Evolutionary conservation across 2,329 filamentous ascomycete genomes (phyloP).

Genomic region (Thermomyces lanuginosus): DNA sequence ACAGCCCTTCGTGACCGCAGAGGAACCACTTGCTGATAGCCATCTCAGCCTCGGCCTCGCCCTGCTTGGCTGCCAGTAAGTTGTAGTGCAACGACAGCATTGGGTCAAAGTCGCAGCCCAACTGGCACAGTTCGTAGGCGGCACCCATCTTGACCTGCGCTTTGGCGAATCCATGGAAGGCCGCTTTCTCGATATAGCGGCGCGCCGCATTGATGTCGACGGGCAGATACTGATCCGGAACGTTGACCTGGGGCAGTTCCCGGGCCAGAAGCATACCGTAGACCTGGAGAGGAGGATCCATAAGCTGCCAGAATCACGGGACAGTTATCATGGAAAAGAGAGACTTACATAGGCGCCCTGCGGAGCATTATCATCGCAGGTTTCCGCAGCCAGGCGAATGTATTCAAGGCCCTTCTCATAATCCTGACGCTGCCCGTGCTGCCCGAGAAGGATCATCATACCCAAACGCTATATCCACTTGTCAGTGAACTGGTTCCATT

Average conservation of each 20-base stretch:
- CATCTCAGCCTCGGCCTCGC: slow-evolving; percentile 83
- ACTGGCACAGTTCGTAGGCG: slow-evolving; percentile 82
- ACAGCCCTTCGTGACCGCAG: slow-evolving; percentile 81
- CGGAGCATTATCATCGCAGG: slow-evolving; percentile 86
- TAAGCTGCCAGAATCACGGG: too few relatives aligned
- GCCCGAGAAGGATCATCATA: slow-evolving; percentile 93
- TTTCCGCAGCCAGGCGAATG: slow-evolving; percentile 67
- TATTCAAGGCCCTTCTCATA: slow-evolving; percentile 61
- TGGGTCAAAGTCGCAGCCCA: slow-evolving; percentile 89
- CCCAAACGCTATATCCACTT: slow-evolving; percentile 70
- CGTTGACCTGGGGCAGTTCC: slow-evolving; percentile 75
- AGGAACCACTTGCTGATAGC: slow-evolving; percentile 98
- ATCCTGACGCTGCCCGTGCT: slow-evolving; percentile 79
- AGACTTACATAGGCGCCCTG: slow-evolving; percentile 65
- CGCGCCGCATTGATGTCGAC: slow-evolving; percentile 58
- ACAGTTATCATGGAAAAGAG: background rate
- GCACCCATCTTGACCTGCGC: slow-evolving; percentile 95
- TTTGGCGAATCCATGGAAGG: slow-evolving; percentile 88
- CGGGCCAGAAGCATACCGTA: slow-evolving; percentile 86
- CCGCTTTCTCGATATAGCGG: slow-evolving; percentile 88
- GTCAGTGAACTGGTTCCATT: too few relatives aligned
- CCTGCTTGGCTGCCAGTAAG: slow-evolving; percentile 76
- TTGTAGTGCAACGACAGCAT: slow-evolving; percentile 91
- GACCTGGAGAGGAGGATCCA: too few relatives aligned
- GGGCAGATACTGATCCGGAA: slow-evolving; percentile 57